Conservation (phyloP, 495 filamentous ascomycete genomes). For the Penicillium diatomitis region DNA sequence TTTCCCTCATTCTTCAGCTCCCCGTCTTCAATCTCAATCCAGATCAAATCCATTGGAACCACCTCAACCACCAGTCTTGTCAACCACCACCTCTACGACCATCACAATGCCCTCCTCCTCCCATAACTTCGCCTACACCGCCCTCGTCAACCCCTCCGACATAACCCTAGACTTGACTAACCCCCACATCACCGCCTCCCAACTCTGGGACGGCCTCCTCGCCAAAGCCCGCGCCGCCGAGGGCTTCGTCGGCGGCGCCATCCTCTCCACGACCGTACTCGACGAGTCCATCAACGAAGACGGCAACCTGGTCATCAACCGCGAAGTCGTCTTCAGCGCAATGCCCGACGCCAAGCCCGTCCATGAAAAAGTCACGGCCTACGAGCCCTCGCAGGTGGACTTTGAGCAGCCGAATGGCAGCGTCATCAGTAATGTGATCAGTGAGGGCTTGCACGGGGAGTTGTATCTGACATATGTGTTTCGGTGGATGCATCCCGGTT, state of each 20-base stretch:
- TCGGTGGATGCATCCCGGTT: slow-evolving; percentile 37
- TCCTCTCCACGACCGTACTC: slow-evolving; percentile 31
- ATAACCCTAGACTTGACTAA: slow-evolving; percentile 6
- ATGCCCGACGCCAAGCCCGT: slow-evolving; percentile 5
- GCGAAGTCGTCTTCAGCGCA: slow-evolving; percentile 20
- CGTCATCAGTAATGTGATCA: slow-evolving; percentile 41
- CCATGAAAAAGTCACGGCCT: slow-evolving; percentile 19
- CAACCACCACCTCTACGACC: neutral
- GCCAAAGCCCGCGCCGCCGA: slow-evolving; percentile 42
- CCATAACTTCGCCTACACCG: slow-evolving; percentile 42
- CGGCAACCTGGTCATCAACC: slow-evolving; percentile 17
- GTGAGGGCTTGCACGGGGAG: slow-evolving; percentile 32
- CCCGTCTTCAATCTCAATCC: neutral
- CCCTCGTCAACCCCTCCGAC: slow-evolving; percentile 41
- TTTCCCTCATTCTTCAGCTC: neutral
- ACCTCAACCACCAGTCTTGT: neutral
- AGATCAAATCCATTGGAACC: neutral
- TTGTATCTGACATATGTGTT: slow-evolving; percentile 48
- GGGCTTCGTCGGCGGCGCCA: slow-evolving; percentile 40
- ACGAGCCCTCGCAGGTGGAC: slow-evolving; percentile 18
- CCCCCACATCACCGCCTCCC: slow-evolving; percentile 26
- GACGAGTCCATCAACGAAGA: slow-evolving; percentile 25
- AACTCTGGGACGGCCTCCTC: slow-evolving; percentile 45
- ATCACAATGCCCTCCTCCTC: slow-evolving; percentile 13
- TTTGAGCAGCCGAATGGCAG: slow-evolving; percentile 27